phyloP scores from a whole-genome alignment of 805 yeast species.

The Candida jianshihensis region DNA sequence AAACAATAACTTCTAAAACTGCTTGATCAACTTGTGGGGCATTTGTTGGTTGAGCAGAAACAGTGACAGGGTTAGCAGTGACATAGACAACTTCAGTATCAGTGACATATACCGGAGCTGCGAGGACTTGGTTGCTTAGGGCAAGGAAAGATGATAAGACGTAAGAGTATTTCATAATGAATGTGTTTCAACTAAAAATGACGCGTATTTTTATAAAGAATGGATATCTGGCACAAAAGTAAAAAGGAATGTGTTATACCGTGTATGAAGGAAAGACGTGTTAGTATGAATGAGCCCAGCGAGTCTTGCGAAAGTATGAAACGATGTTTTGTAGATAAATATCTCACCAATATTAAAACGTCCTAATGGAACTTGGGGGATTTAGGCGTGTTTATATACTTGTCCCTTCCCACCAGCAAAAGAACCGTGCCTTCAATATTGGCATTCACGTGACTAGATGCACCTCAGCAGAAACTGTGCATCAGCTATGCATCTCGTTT shows the following conservation, averaged over 20 bases:
- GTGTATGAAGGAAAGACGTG: too few relatives aligned
- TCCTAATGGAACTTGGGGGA: too few relatives aligned
- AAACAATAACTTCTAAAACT: conserved; percentile 20
- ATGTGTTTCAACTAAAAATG: neutral
- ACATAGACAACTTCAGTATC: conserved; percentile 21
- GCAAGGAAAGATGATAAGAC: conserved; percentile 17
- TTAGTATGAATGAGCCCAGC: too few relatives aligned
- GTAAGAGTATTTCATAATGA: conserved; percentile 19
- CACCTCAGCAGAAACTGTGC: too few relatives aligned
- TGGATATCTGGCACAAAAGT: neutral
- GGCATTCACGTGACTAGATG: too few relatives aligned
- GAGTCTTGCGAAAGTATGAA: too few relatives aligned
- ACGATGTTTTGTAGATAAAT: too few relatives aligned
- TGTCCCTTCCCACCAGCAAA: too few relatives aligned
- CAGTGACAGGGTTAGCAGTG: conserved; percentile 16
- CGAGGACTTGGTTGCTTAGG: conserved; percentile 19
- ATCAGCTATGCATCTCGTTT: too few relatives aligned
- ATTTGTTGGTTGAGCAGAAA: conserved; percentile 14
- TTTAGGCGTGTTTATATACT: too few relatives aligned
- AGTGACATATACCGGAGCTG: conserved; percentile 23
- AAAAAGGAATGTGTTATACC: neutral
- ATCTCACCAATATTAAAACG: too few relatives aligned
- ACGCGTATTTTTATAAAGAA: neutral
- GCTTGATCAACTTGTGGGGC: conserved; percentile 18
- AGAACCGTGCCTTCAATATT: too few relatives aligned